A percentile compares a stretch with the other conserved stretches of the same genome.
These are phyloP conservation scores for Fusarium vanettenii DNA, from an alignment of 2,329 filamentous ascomycete species.

Conservation along the genomic window DNA sequence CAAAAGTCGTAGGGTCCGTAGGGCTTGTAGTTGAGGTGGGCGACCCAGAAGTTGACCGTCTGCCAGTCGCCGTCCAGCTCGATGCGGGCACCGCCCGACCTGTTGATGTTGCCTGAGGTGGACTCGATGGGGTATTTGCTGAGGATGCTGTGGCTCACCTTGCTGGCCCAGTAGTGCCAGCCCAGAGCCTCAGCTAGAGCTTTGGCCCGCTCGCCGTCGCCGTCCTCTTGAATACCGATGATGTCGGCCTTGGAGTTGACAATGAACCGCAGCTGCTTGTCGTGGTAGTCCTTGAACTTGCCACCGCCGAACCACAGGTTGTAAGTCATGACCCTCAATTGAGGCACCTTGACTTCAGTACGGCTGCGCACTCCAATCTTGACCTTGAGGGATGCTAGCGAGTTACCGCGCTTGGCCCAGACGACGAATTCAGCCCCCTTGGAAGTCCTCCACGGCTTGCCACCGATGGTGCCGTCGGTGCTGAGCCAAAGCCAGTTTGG, in stretches of 20 bases:
- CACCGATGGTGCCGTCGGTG: constrained; percentile 46
- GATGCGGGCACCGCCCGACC: constrained; percentile 44
- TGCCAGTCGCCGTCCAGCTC: constrained; percentile 45
- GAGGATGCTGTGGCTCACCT: constrained; percentile 46
- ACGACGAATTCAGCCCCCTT: constrained; percentile 38
- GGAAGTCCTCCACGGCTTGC: constrained; percentile 41
- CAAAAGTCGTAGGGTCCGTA: constrained; percentile 57
- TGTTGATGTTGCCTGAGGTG: constrained; percentile 30
- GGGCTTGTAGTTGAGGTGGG: constrained; percentile 50
- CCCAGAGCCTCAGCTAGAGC: constrained; percentile 51
- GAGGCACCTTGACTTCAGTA: constrained; percentile 44
- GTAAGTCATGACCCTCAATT: constrained; percentile 49
- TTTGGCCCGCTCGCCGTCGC: constrained; percentile 37
- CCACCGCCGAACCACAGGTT: constrained; percentile 53
- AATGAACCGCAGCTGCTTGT: constrained; percentile 52
- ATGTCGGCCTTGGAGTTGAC: constrained; percentile 46
- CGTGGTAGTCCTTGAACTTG: constrained; percentile 48
- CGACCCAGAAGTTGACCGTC: constrained; percentile 49
- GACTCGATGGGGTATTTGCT: constrained; percentile 52
- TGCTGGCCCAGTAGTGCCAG: constrained; percentile 49
- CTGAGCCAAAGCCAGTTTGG: constrained; percentile 48
- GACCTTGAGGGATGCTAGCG: constrained; percentile 40
- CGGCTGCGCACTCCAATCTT: constrained; percentile 47
- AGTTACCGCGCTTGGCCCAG: constrained; percentile 40
- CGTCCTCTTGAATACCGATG: constrained; percentile 51